phyloP scores from a whole-genome alignment of 208 protist species.

The Acanthamoeba lenticulata region DNA sequence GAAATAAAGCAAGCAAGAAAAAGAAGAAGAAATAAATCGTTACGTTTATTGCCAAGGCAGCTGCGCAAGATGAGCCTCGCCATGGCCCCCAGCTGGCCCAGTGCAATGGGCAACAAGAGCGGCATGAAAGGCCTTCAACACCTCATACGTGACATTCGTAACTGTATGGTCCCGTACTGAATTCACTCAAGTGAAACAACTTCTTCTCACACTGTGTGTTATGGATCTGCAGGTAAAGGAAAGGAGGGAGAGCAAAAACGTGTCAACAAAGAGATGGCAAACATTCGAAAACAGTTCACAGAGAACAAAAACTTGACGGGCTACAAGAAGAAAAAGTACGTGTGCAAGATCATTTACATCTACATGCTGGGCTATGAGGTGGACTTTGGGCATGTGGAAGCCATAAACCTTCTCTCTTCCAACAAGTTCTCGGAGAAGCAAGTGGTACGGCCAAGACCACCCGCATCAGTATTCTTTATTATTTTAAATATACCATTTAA shows the following conservation, averaged over 20 bases:
- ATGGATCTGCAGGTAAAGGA: slow-evolving; percentile 91
- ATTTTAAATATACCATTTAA: background rate
- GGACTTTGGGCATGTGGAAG: slow-evolving; percentile 99
- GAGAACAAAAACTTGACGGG: slow-evolving; percentile 81
- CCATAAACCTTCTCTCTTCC: slow-evolving; percentile 96
- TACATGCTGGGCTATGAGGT: slow-evolving; percentile 99
- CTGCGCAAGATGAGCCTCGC: background rate
- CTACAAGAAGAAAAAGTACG: slow-evolving; percentile 99
- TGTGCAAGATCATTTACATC: slow-evolving; percentile 99
- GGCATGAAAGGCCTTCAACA: slow-evolving; percentile 67
- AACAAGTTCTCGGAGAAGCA: slow-evolving; percentile 96
- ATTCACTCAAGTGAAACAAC: background rate
- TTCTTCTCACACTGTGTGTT: slow-evolving; percentile 62
- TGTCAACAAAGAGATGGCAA: slow-evolving; percentile 98
- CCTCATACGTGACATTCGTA: slow-evolving; percentile 61
- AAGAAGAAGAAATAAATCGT: background rate
- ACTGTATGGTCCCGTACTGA: background rate
- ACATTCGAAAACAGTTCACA: slow-evolving; percentile 98
- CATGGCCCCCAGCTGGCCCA: slow-evolving; percentile 42
- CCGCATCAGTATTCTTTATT: background rate
- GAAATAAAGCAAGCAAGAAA: background rate
- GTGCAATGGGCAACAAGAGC: background rate
- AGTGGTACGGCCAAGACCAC: slow-evolving; percentile 84
- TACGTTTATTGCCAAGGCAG: background rate
- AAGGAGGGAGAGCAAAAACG: slow-evolving; percentile 94